phyloP scores from a whole-genome alignment of 2,329 filamentous ascomycete genomes.

The Fusarium lyarnte region DNA sequence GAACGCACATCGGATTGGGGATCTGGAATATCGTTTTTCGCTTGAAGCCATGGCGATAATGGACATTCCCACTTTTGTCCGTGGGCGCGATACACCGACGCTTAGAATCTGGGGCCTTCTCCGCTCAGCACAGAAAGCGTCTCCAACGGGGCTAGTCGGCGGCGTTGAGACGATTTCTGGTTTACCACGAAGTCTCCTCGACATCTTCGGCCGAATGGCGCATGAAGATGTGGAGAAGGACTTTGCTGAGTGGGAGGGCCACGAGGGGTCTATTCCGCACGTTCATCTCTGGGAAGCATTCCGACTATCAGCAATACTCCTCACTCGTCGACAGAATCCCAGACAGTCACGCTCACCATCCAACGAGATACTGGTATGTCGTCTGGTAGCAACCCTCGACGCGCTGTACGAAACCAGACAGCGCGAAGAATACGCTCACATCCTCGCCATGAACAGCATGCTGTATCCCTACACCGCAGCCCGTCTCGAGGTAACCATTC shows the following conservation, averaged over 20 bases:
- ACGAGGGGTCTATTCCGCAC: slow-evolving; percentile 40
- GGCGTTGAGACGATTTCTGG: slow-evolving; percentile 43
- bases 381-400: slow-evolving; percentile 40
- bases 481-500: slow-evolving; percentile 37
- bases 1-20: neutral
- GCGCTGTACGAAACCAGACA: slow-evolving; percentile 31
- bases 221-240: slow-evolving; percentile 23
- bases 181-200: slow-evolving; percentile 40
- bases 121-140: slow-evolving; percentile 1
- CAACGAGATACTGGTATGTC: slow-evolving; percentile 34
- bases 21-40: neutral
- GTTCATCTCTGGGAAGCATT: slow-evolving; percentile 45
- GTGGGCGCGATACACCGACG: slow-evolving; percentile 12
- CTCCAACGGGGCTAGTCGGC: neutral
- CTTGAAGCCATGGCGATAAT: slow-evolving; percentile 35
- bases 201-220: slow-evolving; percentile 38
- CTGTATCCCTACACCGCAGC: slow-evolving; percentile 42
- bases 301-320: slow-evolving; percentile 39
- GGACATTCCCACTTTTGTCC: slow-evolving; percentile 36
- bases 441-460: slow-evolving; percentile 41
- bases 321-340: slow-evolving; percentile 25
- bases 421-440: slow-evolving; percentile 15
- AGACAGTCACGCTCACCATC: neutral
- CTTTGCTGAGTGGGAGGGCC: slow-evolving; percentile 38
- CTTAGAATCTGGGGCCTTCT: slow-evolving; percentile 26